Conservation (phyloP, 1,284 basidiomycete species). For the Microbotryum violaceum region DNA sequence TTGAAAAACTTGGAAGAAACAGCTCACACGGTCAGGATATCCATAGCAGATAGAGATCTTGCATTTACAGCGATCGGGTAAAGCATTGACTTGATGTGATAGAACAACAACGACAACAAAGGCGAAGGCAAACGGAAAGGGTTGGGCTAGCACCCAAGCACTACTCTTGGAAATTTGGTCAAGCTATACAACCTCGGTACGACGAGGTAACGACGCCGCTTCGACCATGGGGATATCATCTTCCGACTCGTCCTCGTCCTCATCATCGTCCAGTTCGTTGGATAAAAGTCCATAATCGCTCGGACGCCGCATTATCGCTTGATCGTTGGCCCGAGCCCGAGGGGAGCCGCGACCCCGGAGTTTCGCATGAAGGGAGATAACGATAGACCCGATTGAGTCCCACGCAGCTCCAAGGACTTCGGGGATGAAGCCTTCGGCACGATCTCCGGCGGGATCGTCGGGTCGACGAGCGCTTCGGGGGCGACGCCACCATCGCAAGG, state of each 20-base stretch:
- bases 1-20: no score
- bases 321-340: neutral
- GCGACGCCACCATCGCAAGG: constrained; percentile 53
- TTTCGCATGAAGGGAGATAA: constrained; percentile 1
- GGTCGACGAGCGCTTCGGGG: constrained; percentile 23
- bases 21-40: no score
- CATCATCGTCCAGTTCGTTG: neutral
- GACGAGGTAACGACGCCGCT: neutral
- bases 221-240: constrained; percentile 10
- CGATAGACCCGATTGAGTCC: constrained; percentile 3
- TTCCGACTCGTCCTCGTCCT: constrained; percentile 9
- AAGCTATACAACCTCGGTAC: no score
- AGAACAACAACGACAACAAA: no score
- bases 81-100: no score
- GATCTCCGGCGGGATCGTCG: constrained; percentile 24
- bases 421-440: constrained; percentile 15
- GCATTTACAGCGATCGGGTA: no score
- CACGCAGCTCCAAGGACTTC: constrained; percentile 19
- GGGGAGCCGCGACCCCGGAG: neutral
- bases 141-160: no score
- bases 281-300: constrained; percentile 25
- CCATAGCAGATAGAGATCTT: no score
- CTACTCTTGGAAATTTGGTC: no score
- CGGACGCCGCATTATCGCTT: constrained; percentile 5
- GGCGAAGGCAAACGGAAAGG: no score